Base-by-base conservation (phyloP, 805 yeast species). In the Vanderwaltozyma verrucispora region DNA sequence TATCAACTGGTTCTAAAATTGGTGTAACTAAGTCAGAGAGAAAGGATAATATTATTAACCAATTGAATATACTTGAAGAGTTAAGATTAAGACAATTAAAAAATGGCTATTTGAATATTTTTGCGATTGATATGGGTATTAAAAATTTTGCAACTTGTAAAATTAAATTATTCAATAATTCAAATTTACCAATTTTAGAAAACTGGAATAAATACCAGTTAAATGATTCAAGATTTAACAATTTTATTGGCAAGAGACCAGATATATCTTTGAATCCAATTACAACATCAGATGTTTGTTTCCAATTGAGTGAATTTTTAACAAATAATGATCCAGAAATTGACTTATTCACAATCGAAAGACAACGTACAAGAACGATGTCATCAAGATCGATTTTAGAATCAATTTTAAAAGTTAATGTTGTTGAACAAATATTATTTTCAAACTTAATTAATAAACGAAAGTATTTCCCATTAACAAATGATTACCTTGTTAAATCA, bases 351-450 rank as follows among this genome's bases (percentile, higher is more conserved):
- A 47, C 76, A 10, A 56, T 77, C 3, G 85, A 78, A 47, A 49
- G 75, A 39, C 85, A 78, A 50, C 48, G 84, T 28, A 61, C 69
- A 29, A 61, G 83, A 35, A 64, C 74, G 0, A 56, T 56, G 44
- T 71, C 78, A 0, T 59, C 70, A 2, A 59, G 63, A 10, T 54
- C 52, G 14, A 68, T 77, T 1, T 58, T 72, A 5, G 79, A 75
- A 38, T 65, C 68, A 38, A 67, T 77, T 3, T 50, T 76, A 21
- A 64, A 68, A 35, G 68, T 74, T 4, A 77, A 75, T 38, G 63
- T 75, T 17, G 47, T 77, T 25, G 85, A 77, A 47, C 57, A 58
- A 25, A 32, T 56, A 8, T 40, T 58, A 1, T 56, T 32, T 34
- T 44, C 50, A 6, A 41, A 44, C 14, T 28, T 53, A 12, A 28